Conservation (phyloP, 805 yeast genomes). For the Sugiyamaella smithiae region DNA sequence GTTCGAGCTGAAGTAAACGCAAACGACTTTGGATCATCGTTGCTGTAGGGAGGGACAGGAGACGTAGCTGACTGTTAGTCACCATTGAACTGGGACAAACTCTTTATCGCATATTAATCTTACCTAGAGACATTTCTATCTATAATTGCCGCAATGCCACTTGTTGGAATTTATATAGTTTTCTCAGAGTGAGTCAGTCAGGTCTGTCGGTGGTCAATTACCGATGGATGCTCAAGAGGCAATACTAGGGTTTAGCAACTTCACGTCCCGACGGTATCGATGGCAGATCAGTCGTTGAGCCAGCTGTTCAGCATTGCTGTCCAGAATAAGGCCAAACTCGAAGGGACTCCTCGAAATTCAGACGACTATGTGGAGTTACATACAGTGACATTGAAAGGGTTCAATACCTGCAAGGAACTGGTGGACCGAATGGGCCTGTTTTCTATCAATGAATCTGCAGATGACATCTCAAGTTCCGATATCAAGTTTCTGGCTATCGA, state of each 20-base stretch:
- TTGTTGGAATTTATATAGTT: no score
- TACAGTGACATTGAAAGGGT: slow-evolving; percentile 38
- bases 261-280: no score
- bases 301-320: slow-evolving; percentile 15
- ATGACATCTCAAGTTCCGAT: slow-evolving; percentile 64
- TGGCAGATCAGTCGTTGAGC: slow-evolving; percentile 15
- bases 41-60: slow-evolving; percentile 43
- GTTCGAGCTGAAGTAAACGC: slow-evolving; percentile 73
- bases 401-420: slow-evolving; percentile 44
- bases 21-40: slow-evolving; percentile 71
- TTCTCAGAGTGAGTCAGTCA: no score
- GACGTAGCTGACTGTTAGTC: slow-evolving; percentile 2
- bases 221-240: no score
- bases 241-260: no score
- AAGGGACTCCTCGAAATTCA: background rate
- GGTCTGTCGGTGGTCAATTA: no score
- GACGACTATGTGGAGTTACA: slow-evolving; percentile 30
- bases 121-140: no score
- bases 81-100: no score
- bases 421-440: slow-evolving; percentile 56
- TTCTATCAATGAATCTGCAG: slow-evolving; percentile 66
- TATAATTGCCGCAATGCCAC: no score
- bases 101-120: no score
- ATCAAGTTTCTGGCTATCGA: slow-evolving; percentile 59
- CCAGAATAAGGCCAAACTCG: slow-evolving; percentile 2